Percentiles rank a stretch among this genome's conserved stretches.
Evolutionary conservation across 352 stramenopile genomes (phyloP).

Genomic region (Peronospora destructor): DNA sequence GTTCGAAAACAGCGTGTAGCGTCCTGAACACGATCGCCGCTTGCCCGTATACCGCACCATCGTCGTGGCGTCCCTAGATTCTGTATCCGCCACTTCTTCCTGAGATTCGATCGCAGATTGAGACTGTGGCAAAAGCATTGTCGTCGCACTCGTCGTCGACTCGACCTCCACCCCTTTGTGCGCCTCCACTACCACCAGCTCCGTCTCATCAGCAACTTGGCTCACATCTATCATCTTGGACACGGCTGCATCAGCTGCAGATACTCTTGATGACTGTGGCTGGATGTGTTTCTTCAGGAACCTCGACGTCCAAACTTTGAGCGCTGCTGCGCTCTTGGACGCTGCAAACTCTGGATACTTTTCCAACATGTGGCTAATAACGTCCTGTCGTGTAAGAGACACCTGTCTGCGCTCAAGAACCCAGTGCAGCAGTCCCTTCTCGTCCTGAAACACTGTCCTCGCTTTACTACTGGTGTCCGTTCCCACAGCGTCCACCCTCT

Average conservation of each 20-base stretch:
- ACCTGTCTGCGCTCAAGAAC: slow-evolving; percentile 35
- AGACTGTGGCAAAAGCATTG: slow-evolving; percentile 9
- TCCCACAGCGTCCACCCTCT: slow-evolving; percentile 5
- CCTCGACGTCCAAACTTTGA: slow-evolving; percentile 57
- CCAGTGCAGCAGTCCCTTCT: slow-evolving; percentile 50
- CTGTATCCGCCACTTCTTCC: not conserved
- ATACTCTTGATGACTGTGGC: slow-evolving; percentile 7
- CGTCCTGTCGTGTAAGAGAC: slow-evolving; percentile 52
- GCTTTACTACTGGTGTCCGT: slow-evolving; percentile 1
- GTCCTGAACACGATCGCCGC: slow-evolving; percentile 35
- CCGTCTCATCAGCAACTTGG: not conserved
- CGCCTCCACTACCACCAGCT: slow-evolving; percentile 2
- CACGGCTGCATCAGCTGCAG: not conserved
- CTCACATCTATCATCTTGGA: not conserved
- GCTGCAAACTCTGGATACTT: slow-evolving; percentile 51
- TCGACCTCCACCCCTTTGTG: slow-evolving; percentile 5
- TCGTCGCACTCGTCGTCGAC: slow-evolving; percentile 1
- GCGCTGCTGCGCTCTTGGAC: slow-evolving; percentile 41
- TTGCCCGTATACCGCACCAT: slow-evolving; percentile 33
- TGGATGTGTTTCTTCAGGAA: slow-evolving; percentile 62
- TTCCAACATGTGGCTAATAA: slow-evolving; percentile 47
- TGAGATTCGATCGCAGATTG: slow-evolving; percentile 3
- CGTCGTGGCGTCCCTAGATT: not conserved
- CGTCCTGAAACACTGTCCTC: slow-evolving; percentile 18
- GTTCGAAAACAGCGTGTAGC: slow-evolving; percentile 69